Evolutionary conservation across 2,329 filamentous ascomycete species (phyloP).

Genomic region (Calonectria crousiana): DNA sequence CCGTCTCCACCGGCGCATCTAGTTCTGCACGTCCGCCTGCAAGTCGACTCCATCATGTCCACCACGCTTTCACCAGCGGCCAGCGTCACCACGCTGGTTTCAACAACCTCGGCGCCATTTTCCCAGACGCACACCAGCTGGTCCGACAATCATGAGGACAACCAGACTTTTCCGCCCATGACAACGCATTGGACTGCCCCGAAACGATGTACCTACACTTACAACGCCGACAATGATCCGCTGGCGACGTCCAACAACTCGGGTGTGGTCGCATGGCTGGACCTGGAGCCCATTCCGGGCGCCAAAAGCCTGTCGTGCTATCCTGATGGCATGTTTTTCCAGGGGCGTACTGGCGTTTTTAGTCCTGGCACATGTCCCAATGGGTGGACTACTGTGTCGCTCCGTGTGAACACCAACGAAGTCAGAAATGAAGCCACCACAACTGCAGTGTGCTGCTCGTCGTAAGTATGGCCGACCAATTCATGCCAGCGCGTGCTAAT

Average conservation of each 20-base stretch:
- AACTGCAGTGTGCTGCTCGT: slow-evolving; percentile 56
- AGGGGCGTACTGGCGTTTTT: slow-evolving; percentile 53
- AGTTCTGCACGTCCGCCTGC: slow-evolving; percentile 17
- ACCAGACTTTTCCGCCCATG: slow-evolving; percentile 50
- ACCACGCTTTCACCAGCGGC: slow-evolving; percentile 33
- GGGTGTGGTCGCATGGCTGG: slow-evolving; percentile 52
- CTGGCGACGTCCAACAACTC: slow-evolving; percentile 36
- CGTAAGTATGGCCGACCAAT: slow-evolving; percentile 46
- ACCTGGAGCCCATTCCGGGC: slow-evolving; percentile 51
- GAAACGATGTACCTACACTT: slow-evolving; percentile 54
- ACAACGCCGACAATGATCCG: slow-evolving; percentile 44
- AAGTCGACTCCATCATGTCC: slow-evolving; percentile 18
- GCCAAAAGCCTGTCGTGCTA: slow-evolving; percentile 56
- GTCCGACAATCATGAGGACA: slow-evolving; percentile 36
- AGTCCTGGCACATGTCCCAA: slow-evolving; percentile 55
- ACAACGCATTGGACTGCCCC: slow-evolving; percentile 54
- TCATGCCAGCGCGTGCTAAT: slow-evolving; percentile 29
- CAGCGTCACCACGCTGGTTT: slow-evolving; percentile 26
- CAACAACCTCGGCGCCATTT: slow-evolving; percentile 34
- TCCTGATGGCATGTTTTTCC: slow-evolving; percentile 54
- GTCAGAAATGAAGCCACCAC: slow-evolving; percentile 48
- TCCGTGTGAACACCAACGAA: slow-evolving; percentile 47
- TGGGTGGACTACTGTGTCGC: slow-evolving; percentile 55
- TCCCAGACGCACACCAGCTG: slow-evolving; percentile 27
- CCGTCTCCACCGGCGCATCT: slow-evolving; percentile 24